Evolutionary conservation across 164 flowering plant species (phyloP).

Genomic region (Berberis vulgaris): DNA sequence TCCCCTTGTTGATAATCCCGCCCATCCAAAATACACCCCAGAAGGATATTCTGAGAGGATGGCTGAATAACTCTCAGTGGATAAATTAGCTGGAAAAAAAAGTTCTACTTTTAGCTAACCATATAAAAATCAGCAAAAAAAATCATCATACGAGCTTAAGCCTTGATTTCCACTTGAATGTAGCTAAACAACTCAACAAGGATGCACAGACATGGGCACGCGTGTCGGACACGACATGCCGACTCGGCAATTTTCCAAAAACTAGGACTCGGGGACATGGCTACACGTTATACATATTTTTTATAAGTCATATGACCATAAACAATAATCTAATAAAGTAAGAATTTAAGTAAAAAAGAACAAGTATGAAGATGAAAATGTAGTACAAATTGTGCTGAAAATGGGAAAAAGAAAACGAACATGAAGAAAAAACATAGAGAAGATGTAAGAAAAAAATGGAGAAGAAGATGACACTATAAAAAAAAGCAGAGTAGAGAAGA

Average conservation of each 20-base stretch:
- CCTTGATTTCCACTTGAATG: background rate
- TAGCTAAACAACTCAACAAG: background rate
- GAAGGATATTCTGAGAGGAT: constrained; percentile 61
- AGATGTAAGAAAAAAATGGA: background rate
- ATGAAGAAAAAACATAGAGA: no score
- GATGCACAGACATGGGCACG: no score
- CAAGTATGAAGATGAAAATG: no score
- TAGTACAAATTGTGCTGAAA: no score
- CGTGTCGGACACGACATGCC: no score
- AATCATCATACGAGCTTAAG: background rate
- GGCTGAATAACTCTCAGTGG: constrained; percentile 46
- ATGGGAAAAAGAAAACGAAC: no score
- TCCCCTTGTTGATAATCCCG: constrained; percentile 59
- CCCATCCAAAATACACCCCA: constrained; percentile 98
- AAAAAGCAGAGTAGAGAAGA: background rate
- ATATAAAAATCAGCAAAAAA: no score
- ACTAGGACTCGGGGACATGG: no score
- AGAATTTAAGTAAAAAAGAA: no score
- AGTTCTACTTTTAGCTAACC: background rate
- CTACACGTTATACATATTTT: background rate
- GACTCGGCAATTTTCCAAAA: no score
- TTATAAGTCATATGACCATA: no score
- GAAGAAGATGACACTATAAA: background rate
- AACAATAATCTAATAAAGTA: no score
- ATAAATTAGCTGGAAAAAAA: constrained; percentile 65